Evolutionary conservation across 441 rosid species (phyloP).

Genomic region (Adansonia grandidieri): DNA sequence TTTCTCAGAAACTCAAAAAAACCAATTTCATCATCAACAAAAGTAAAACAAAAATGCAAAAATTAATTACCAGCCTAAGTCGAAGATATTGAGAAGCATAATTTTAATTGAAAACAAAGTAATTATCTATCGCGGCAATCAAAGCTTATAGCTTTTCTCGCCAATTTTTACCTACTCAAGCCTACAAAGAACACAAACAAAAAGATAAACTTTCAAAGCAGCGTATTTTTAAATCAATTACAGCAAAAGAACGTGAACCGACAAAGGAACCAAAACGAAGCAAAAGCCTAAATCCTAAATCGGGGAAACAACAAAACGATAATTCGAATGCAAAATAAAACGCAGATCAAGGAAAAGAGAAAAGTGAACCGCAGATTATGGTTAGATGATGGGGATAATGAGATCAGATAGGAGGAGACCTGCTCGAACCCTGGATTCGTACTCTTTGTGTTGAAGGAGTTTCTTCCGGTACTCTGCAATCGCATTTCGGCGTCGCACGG

Average conservation of each 20-base stretch:
- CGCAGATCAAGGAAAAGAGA: neutral
- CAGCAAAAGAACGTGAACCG: neutral
- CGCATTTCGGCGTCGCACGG: slow-evolving; percentile 64
- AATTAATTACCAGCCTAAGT: neutral
- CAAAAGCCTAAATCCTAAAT: slow-evolving; percentile 23
- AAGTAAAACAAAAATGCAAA: neutral
- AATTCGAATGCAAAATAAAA: neutral
- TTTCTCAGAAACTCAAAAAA: neutral
- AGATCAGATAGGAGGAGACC: slow-evolving; percentile 43
- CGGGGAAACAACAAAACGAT: neutral
- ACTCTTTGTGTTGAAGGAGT: slow-evolving; percentile 87
- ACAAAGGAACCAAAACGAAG: neutral
- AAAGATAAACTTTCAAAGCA: neutral
- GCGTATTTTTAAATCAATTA: neutral
- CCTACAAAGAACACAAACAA: neutral
- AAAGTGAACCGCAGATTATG: neutral
- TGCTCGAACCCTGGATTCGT: slow-evolving; percentile 75
- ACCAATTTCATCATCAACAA: neutral
- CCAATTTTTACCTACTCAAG: slow-evolving; percentile 1
- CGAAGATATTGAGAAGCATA: neutral
- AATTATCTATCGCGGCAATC: neutral
- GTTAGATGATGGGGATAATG: slow-evolving; percentile 1
- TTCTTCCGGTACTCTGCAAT: slow-evolving; percentile 79
- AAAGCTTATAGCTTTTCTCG: neutral
- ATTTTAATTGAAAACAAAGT: neutral